These are phyloP conservation scores for Diaporthe citri DNA, from an alignment of 2,329 filamentous ascomycete species.

Conservation along the genomic window DNA sequence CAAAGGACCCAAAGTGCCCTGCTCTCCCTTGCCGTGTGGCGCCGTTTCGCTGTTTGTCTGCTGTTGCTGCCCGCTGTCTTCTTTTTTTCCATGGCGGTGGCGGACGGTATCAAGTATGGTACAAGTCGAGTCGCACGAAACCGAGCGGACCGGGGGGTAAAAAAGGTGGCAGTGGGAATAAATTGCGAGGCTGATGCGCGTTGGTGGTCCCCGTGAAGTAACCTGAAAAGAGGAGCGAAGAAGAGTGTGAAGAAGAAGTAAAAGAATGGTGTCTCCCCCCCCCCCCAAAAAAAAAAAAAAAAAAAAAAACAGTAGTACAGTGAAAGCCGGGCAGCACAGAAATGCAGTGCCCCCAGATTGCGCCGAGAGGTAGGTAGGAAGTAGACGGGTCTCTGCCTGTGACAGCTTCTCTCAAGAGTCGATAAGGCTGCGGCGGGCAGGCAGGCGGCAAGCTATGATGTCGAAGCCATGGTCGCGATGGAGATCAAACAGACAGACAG, in stretches of 20 bases:
- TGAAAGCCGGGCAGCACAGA: not conserved
- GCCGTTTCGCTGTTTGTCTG: constrained; percentile 17
- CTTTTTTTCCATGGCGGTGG: constrained; percentile 27
- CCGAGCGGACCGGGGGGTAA: not conserved
- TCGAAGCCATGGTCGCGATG: not conserved
- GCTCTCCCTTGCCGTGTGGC: constrained; percentile 34
- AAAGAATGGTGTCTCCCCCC: not conserved
- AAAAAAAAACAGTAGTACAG: constrained; percentile 8
- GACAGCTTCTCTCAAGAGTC: not conserved
- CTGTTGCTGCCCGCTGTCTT: constrained; percentile 4
- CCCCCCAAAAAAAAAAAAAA: too few species aligned
- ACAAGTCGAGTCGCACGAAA: constrained; percentile 32
- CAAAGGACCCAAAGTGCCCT: constrained; percentile 18
- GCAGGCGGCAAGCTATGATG: not conserved
- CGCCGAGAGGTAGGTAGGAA: not conserved
- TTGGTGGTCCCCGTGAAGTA: not conserved
- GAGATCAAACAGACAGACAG: not conserved
- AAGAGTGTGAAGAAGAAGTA: not conserved
- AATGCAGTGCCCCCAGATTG: not conserved
- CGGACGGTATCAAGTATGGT: constrained; percentile 25
- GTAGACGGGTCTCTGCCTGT: not conserved
- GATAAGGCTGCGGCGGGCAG: not conserved
- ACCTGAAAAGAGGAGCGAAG: not conserved
- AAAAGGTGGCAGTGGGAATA: constrained; percentile 22
- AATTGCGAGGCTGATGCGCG: constrained; percentile 26